phyloP scores from a whole-genome alignment of 805 yeast species.

The Nakazawaea molendinolei region DNA sequence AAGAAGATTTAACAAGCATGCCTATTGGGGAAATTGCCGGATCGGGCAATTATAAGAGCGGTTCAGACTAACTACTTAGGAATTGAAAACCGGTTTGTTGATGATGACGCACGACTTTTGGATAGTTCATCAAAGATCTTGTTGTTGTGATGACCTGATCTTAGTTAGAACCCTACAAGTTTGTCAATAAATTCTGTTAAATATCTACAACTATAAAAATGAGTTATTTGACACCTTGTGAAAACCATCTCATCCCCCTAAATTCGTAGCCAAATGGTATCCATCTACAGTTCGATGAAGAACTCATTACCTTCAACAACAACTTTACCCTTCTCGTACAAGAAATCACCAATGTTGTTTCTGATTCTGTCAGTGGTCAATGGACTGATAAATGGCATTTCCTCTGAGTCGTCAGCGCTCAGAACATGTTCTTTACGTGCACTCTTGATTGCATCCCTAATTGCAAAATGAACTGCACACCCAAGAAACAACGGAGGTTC shows the following conservation, averaged over 20 bases:
- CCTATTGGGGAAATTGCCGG: not conserved
- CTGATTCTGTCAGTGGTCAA: slow-evolving; percentile 39
- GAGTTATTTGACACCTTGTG: too few relatives aligned
- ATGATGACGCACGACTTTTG: too few relatives aligned
- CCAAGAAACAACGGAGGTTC: slow-evolving; percentile 46
- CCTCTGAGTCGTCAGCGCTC: slow-evolving; percentile 16
- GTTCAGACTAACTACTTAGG: too few relatives aligned
- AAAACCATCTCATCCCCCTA: too few relatives aligned
- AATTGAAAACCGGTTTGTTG: too few relatives aligned
- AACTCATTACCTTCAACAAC: slow-evolving; percentile 25
- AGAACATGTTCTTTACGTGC: slow-evolving; percentile 29
- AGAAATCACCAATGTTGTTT: slow-evolving; percentile 29
- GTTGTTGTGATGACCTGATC: too few relatives aligned
- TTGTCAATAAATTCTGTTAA: too few relatives aligned
- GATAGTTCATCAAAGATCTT: too few relatives aligned
- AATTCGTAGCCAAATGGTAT: not conserved
- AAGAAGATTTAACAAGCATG: slow-evolving; percentile 1
- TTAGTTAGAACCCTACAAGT: too few relatives aligned
- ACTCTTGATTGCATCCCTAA: slow-evolving; percentile 33
- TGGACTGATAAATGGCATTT: slow-evolving; percentile 29
- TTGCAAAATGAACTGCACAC: slow-evolving; percentile 33
- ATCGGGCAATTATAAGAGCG: not conserved
- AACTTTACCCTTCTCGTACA: slow-evolving; percentile 25
- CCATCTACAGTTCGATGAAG: slow-evolving; percentile 25
- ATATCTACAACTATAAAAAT: too few relatives aligned